A percentile compares a stretch with the other conserved stretches of the same genome.
These are phyloP conservation scores for Yamadazyma songkhlaensis DNA, from an alignment of 1,139 yeast species.

Conservation along the genomic window DNA sequence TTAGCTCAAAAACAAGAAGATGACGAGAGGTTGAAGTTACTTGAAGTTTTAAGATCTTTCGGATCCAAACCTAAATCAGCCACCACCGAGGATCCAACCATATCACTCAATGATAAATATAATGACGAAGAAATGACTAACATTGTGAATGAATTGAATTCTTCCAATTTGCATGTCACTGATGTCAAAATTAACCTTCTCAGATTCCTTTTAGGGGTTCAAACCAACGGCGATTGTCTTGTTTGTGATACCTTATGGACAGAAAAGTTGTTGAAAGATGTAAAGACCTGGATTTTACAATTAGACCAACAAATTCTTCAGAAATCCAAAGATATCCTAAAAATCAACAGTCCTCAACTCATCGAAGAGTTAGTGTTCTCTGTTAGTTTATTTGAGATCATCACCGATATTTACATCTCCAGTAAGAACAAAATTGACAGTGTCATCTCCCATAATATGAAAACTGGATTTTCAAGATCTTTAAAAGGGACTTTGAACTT, in stretches of 20 bases:
- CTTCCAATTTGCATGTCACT: conserved; percentile 8
- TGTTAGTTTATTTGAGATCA: conserved; percentile 49
- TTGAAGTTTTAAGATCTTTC: conserved; percentile 39
- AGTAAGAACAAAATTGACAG: conserved; percentile 25
- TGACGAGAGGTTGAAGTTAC: conserved; percentile 31
- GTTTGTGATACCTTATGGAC: conserved; percentile 28
- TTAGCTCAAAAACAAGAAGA: conserved; percentile 18
- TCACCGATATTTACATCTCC: conserved; percentile 49
- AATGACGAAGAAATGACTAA: conserved; percentile 6
- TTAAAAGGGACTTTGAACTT: conserved; percentile 26
- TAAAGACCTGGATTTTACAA: conserved; percentile 36
- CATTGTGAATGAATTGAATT: conserved; percentile 12
- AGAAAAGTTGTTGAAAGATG: conserved; percentile 17
- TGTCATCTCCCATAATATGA: conserved; percentile 16
- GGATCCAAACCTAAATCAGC: conserved; percentile 19
- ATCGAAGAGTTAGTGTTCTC: conserved; percentile 11
- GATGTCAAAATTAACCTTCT: conserved; percentile 42
- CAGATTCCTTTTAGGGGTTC: conserved; percentile 29
- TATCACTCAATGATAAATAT: conserved; percentile 5
- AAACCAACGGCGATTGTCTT: conserved; percentile 15
- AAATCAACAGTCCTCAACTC: conserved; percentile 2
- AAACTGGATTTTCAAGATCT: conserved; percentile 20
- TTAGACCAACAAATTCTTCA: conserved; percentile 19
- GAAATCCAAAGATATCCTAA: conserved; percentile 1
- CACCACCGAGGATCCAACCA: background rate